These are phyloP conservation scores for Chaetomium tenue DNA, from an alignment of 495 filamentous ascomycete genomes.

Conservation along the genomic window DNA sequence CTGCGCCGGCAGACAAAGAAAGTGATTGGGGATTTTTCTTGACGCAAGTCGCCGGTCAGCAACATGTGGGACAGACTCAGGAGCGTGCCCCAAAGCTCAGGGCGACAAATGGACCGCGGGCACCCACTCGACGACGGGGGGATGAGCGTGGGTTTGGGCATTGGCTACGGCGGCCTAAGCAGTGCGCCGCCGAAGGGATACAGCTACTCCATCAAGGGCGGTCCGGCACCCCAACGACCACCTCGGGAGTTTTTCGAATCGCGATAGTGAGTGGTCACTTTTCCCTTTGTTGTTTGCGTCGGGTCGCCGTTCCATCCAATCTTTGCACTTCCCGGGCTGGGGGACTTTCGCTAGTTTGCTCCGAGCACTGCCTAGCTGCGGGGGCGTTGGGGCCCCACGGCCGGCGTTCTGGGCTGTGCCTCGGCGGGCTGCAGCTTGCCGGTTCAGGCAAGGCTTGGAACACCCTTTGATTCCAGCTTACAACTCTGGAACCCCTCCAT, in stretches of 20 bases:
- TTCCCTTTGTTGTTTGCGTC: background rate
- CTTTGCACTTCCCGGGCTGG: no score
- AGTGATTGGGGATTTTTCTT: background rate
- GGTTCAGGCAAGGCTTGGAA: conserved; percentile 11
- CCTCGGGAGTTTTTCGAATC: conserved; percentile 34
- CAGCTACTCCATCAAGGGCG: conserved; percentile 37
- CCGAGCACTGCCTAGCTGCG: conserved; percentile 4
- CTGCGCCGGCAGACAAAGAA: background rate
- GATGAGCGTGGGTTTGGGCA: conserved; percentile 17
- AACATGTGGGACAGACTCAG: conserved; percentile 1
- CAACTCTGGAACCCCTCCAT: conserved; percentile 1
- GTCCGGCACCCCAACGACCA: conserved; percentile 33
- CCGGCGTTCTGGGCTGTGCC: conserved; percentile 9
- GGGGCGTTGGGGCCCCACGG: background rate
- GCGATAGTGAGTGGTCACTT: conserved; percentile 31
- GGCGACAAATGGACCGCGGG: conserved; percentile 19
- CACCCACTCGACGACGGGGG: conserved; percentile 24
- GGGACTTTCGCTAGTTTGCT: background rate
- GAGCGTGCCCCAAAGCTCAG: background rate
- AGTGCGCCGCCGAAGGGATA: conserved; percentile 25
- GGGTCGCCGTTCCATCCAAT: background rate
- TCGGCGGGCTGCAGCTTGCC: conserved; percentile 13
- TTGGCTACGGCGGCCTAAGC: conserved; percentile 10
- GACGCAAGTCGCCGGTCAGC: conserved; percentile 4
- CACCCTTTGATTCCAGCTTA: background rate